Evolutionary conservation across 192 early-diverging fungal genomes (phyloP).

Genomic region (Lunasporangiospora selenospora): DNA sequence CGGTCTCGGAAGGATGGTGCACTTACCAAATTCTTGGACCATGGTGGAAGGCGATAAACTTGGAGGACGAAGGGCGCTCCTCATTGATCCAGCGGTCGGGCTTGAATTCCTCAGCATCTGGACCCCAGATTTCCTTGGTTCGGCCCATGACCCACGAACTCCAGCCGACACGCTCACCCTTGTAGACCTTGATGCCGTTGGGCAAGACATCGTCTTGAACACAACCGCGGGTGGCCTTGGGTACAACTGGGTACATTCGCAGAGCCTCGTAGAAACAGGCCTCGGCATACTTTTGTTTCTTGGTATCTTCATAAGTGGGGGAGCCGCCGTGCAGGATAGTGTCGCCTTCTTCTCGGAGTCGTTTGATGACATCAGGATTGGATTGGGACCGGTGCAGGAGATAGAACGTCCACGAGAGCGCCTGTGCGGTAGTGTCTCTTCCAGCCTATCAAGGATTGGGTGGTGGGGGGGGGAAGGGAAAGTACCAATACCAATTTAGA

Average conservation of each 20-base stretch:
- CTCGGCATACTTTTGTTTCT: slow-evolving; percentile 36
- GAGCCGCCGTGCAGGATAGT: slow-evolving; percentile 10
- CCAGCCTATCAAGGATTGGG: slow-evolving; percentile 34
- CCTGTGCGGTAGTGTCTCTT: slow-evolving; percentile 65
- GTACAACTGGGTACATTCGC: slow-evolving; percentile 70
- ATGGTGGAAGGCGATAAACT: slow-evolving; percentile 63
- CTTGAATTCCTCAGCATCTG: slow-evolving; percentile 63
- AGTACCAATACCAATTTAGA: slow-evolving; percentile 52
- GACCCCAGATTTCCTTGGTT: slow-evolving; percentile 62
- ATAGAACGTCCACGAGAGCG: slow-evolving; percentile 47
- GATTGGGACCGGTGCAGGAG: slow-evolving; percentile 49
- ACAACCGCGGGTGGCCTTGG: slow-evolving; percentile 57
- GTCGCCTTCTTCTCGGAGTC: slow-evolving; percentile 41
- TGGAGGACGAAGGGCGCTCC: slow-evolving; percentile 43
- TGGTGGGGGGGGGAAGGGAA: slow-evolving; percentile 28
- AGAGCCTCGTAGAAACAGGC: slow-evolving; percentile 64
- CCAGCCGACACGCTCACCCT: slow-evolving; percentile 58
- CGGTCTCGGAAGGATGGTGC: no score
- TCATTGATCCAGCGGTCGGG: slow-evolving; percentile 67
- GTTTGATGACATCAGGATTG: slow-evolving; percentile 26
- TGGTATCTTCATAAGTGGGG: slow-evolving; percentile 35
- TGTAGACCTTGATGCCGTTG: slow-evolving; percentile 61
- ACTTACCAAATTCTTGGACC: slow-evolving; percentile 57
- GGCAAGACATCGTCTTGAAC: slow-evolving; percentile 66
- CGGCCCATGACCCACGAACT: slow-evolving; percentile 60